Evolutionary conservation across 768 basidiomycete genomes (phyloP).

Genomic region (Boletus rex-veris): DNA sequence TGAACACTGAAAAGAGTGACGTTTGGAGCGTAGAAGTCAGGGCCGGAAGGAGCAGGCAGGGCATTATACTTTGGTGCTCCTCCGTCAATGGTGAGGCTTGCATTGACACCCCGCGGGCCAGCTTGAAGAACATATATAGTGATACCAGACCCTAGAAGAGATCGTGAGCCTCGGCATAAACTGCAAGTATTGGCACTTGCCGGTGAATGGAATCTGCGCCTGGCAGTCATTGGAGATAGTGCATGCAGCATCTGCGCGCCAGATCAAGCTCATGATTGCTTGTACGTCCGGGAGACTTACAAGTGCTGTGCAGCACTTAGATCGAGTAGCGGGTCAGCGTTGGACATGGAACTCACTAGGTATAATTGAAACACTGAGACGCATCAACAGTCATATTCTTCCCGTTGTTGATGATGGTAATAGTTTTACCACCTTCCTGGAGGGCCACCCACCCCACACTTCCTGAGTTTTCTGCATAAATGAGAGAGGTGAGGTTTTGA

Average conservation of each 20-base stretch:
- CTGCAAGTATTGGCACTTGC: not conserved
- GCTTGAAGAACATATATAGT: slow-evolving; percentile 19
- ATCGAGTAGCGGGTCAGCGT: not conserved
- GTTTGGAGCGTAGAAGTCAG: slow-evolving; percentile 8
- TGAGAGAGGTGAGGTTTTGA: slow-evolving; percentile 11
- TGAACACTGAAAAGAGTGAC: slow-evolving; percentile 15
- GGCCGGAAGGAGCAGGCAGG: slow-evolving; percentile 12
- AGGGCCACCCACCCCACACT: slow-evolving; percentile 12
- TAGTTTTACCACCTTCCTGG: slow-evolving; percentile 5
- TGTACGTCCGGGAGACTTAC: not conserved
- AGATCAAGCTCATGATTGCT: not conserved
- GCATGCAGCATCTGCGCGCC: slow-evolving; percentile 10
- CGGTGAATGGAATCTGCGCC: slow-evolving; percentile 15
- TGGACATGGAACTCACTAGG: slow-evolving; percentile 9
- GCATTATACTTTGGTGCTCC: slow-evolving; percentile 2
- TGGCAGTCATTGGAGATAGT: slow-evolving; percentile 8
- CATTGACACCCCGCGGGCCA: slow-evolving; percentile 13
- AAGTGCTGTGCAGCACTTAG: slow-evolving; percentile 4
- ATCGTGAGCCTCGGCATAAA: not conserved
- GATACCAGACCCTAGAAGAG: slow-evolving; percentile 16
- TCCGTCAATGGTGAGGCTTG: slow-evolving; percentile 13
- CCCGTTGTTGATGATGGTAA: slow-evolving; percentile 10
- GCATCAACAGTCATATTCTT: slow-evolving; percentile 11
- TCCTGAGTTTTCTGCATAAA: slow-evolving; percentile 9
- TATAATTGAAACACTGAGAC: slow-evolving; percentile 13